These are phyloP conservation scores for Zasmidium angulare DNA, from an alignment of 2,329 filamentous ascomycete species.

Conservation along the genomic window DNA sequence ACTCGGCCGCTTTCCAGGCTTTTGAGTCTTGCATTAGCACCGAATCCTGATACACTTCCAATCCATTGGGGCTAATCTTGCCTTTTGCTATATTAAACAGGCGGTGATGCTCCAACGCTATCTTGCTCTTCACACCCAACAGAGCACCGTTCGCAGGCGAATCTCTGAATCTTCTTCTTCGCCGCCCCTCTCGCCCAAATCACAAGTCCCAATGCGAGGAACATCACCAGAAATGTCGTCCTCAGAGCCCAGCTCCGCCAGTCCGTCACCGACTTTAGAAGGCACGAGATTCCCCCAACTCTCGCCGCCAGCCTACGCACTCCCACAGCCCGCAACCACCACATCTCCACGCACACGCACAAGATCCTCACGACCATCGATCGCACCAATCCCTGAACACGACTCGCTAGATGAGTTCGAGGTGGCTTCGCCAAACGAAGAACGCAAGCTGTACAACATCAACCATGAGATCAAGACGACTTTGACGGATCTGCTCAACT, in stretches of 20 bases:
- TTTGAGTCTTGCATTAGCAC: constrained; percentile 2
- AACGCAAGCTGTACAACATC: constrained; percentile 47
- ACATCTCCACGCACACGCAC: neutral
- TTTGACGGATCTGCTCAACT: constrained; percentile 56
- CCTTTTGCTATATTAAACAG: constrained; percentile 1
- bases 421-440: constrained; percentile 7
- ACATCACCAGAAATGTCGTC: constrained; percentile 24
- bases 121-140: constrained; percentile 26
- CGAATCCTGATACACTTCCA: neutral
- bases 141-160: constrained; percentile 41
- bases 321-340: constrained; percentile 12
- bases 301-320: constrained; percentile 34
- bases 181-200: constrained; percentile 30
- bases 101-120: constrained; percentile 3
- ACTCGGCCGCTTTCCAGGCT: neutral
- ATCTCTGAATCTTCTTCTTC: constrained; percentile 34
- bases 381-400: constrained; percentile 28
- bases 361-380: constrained; percentile 16
- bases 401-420: constrained; percentile 12
- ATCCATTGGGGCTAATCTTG: neutral
- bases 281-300: constrained; percentile 10
- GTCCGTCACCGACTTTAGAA: constrained; percentile 23
- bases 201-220: constrained; percentile 9
- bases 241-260: constrained; percentile 24
- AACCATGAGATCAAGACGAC: constrained; percentile 56